Percentiles rank a stretch among this genome's conserved stretches.
Conservation (phyloP, 345 rosid genomes). For the Citrus trifoliata region DNA sequence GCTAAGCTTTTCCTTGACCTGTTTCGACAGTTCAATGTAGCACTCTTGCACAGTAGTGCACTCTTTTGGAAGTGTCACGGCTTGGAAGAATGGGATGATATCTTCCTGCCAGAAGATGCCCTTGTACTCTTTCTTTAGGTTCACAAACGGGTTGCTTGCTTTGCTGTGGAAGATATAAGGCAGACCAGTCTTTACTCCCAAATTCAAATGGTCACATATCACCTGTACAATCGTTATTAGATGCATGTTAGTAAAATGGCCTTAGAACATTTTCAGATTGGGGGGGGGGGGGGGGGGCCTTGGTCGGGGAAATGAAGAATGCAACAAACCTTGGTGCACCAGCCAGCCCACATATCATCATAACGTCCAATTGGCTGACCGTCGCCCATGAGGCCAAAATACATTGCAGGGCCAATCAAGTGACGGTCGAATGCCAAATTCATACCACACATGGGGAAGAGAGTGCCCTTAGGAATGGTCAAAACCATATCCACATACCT, state of each 20-base stretch:
- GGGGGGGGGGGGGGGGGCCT: too few species aligned
- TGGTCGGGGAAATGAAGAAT: not conserved
- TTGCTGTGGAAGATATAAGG: conserved; percentile 93
- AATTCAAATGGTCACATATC: conserved; percentile 79
- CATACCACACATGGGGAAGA: conserved; percentile 99
- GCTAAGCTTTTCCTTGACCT: conserved; percentile 75
- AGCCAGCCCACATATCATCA: conserved; percentile 99
- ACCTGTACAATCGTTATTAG: conserved; percentile 37
- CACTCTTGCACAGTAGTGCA: conserved; percentile 78
- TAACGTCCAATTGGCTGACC: conserved; percentile 96
- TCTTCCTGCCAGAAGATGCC: conserved; percentile 98
- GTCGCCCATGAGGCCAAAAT: conserved; percentile 97
- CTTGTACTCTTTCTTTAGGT: conserved; percentile 84
- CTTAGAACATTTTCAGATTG: not conserved
- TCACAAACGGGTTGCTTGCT: conserved; percentile 94
- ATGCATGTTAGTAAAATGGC: not conserved
- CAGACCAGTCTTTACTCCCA: conserved; percentile 87
- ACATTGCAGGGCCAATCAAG: conserved; percentile 98
- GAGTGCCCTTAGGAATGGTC: conserved; percentile 91
- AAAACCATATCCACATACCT: conserved; percentile 88
- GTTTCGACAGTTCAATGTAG: conserved; percentile 75
- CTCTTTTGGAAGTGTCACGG: conserved; percentile 60
- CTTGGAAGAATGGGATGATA: conserved; percentile 89
- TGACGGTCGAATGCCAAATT: conserved; percentile 86
- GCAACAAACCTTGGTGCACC: conserved; percentile 73